These are phyloP conservation scores for Sextonia rubra DNA, from an alignment of 164 flowering plant species.

Conservation along the genomic window DNA sequence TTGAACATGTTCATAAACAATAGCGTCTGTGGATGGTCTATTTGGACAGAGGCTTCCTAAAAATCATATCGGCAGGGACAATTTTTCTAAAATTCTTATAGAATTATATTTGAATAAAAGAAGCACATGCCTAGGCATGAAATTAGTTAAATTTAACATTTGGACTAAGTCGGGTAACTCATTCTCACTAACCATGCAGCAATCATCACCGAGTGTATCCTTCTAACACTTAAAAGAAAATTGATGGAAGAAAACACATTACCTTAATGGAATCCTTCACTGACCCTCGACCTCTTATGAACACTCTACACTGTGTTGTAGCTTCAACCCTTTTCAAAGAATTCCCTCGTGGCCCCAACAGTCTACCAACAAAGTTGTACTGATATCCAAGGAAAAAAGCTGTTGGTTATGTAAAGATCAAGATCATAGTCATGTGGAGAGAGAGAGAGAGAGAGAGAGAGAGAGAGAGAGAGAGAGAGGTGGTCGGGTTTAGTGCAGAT, in stretches of 20 bases:
- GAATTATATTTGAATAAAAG: no score
- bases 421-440: not conserved
- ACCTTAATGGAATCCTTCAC: constrained; percentile 82
- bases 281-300: constrained; percentile 76
- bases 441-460: no score
- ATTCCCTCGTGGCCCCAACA: constrained; percentile 85
- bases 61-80: not conserved
- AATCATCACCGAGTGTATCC: not conserved
- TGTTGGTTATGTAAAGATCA: not conserved
- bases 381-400: constrained; percentile 17
- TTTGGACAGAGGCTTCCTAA: not conserved
- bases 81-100: no score
- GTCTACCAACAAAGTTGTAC: constrained; percentile 87
- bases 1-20: not conserved
- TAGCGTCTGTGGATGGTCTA: not conserved
- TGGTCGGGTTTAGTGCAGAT: no score
- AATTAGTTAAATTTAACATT: no score
- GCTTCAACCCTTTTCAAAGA: constrained; percentile 85
- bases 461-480: no score
- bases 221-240: not conserved
- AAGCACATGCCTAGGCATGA: not conserved
- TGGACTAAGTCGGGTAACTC: not conserved
- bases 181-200: not conserved
- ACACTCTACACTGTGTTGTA: constrained; percentile 69
- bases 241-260: not conserved